Evolutionary conservation across 2,329 filamentous ascomycete genomes (phyloP).

Genomic region (Bipolaris bicolor): DNA sequence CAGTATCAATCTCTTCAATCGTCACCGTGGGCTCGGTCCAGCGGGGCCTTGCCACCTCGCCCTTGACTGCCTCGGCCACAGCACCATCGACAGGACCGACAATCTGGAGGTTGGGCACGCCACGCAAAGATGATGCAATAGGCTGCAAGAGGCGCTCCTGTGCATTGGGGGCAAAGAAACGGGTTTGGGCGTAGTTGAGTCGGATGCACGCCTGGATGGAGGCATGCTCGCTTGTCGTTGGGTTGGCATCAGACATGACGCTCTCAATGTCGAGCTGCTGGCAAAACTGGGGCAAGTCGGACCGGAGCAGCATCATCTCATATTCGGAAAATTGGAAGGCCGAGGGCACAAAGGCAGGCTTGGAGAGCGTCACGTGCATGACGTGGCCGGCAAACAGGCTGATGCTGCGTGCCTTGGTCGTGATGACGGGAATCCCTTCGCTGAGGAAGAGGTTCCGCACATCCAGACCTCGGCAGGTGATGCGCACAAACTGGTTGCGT

Average conservation of each 20-base stretch:
- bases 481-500: constrained; percentile 36
- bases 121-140: constrained; percentile 28
- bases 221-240: constrained; percentile 26
- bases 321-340: constrained; percentile 27
- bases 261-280: constrained; percentile 33
- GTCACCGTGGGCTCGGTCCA: constrained; percentile 34
- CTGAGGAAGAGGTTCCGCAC: constrained; percentile 27
- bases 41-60: constrained; percentile 27
- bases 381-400: constrained; percentile 31
- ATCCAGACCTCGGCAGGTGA: constrained; percentile 33
- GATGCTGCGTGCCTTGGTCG: constrained; percentile 22
- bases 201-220: constrained; percentile 25
- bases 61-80: constrained; percentile 20
- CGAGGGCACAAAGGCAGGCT: constrained; percentile 22
- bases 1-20: constrained; percentile 33
- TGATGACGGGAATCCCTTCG: constrained; percentile 30
- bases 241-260: constrained; percentile 33
- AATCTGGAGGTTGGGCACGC: constrained; percentile 27
- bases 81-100: constrained; percentile 23
- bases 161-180: constrained; percentile 25
- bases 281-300: constrained; percentile 31
- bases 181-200: constrained; percentile 24
- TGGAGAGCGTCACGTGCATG: constrained; percentile 37
- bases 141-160: constrained; percentile 30
- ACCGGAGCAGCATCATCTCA: constrained; percentile 34